A percentile compares a stretch with the other conserved stretches of the same genome.
Conservation (phyloP, 495 filamentous ascomycete genomes). For the Lasiosphaeris hirsuta region DNA sequence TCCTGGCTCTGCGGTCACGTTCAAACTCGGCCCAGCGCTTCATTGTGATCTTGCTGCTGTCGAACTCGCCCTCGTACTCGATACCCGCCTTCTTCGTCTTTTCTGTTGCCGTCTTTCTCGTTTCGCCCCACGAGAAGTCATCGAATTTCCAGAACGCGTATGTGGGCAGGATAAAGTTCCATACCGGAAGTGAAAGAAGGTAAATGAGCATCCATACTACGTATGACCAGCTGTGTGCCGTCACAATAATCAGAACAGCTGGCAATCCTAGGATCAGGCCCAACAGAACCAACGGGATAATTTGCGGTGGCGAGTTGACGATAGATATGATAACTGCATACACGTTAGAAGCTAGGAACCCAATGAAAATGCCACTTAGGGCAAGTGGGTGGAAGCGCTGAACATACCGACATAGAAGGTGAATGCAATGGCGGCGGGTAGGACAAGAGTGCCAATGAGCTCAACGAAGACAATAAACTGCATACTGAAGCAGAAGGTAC, state of each 20-base stretch:
- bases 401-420: conserved; percentile 89
- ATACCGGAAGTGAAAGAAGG: conserved; percentile 86
- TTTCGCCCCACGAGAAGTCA: conserved; percentile 99
- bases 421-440: conserved; percentile 94
- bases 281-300: conserved; percentile 88
- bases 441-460: conserved; percentile 86
- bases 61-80: conserved; percentile 92
- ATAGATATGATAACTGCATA: conserved; percentile 78
- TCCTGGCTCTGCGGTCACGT: conserved; percentile 42
- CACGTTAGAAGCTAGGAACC: conserved; percentile 15
- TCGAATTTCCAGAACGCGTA: conserved; percentile 99
- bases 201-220: conserved; percentile 98
- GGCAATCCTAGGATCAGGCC: conserved; percentile 92
- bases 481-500: conserved; percentile 99
- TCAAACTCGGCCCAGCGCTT: conserved; percentile 98
- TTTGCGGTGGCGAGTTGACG: conserved; percentile 73
- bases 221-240: conserved; percentile 91
- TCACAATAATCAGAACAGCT: conserved; percentile 88
- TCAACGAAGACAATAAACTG: conserved; percentile 98
- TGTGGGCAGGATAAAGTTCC: conserved; percentile 93
- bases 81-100: conserved; percentile 74
- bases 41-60: conserved; percentile 97
- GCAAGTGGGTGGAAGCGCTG: not conserved
- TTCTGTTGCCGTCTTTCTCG: conserved; percentile 89
- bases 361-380: not conserved